Evolutionary conservation across 805 yeast species (phyloP).

Genomic region (Ogataea degrootiae): DNA sequence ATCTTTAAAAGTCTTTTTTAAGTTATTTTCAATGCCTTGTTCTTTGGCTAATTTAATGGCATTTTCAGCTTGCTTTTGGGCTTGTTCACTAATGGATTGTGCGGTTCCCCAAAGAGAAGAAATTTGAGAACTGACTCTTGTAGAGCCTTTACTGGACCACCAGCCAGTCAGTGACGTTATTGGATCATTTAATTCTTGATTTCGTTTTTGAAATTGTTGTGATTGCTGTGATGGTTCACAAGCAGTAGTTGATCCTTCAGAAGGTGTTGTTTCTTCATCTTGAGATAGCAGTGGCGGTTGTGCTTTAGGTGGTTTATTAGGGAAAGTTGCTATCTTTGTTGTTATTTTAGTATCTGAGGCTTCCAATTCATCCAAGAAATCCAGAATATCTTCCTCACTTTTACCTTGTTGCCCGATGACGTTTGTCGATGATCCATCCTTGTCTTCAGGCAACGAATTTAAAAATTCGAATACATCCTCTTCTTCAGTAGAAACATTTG

Average conservation of each 20-base stretch:
- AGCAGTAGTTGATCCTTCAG: not conserved
- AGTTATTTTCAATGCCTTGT: conserved; percentile 27
- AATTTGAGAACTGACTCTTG: conserved; percentile 56
- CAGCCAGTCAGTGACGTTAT: conserved; percentile 62
- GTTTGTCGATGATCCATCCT: conserved; percentile 10
- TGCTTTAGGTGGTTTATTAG: not conserved
- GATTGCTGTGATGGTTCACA: conserved; percentile 1
- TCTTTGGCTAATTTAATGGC: conserved; percentile 47
- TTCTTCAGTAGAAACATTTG: conserved; percentile 40
- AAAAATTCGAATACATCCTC: conserved; percentile 78
- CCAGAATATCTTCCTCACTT: conserved; percentile 47
- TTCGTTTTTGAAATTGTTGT: conserved; percentile 1
- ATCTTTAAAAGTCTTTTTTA: conserved; percentile 36
- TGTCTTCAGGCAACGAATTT: conserved; percentile 67
- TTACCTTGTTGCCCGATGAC: conserved; percentile 20
- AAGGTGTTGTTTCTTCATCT: conserved; percentile 5
- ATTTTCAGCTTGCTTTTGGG: conserved; percentile 43
- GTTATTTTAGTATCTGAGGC: conserved; percentile 45
- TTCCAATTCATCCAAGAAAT: conserved; percentile 65
- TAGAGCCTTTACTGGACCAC: conserved; percentile 71
- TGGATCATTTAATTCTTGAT: conserved; percentile 43
- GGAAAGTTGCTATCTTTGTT: not conserved
- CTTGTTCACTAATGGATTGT: conserved; percentile 34
- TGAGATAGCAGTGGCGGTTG: not conserved
- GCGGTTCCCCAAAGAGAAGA: conserved; percentile 68